Evolutionary conservation across 1,139 yeast genomes (phyloP), one percentile per base, ranked within the genome.

Genomic region (Diutina sp.): DNA sequence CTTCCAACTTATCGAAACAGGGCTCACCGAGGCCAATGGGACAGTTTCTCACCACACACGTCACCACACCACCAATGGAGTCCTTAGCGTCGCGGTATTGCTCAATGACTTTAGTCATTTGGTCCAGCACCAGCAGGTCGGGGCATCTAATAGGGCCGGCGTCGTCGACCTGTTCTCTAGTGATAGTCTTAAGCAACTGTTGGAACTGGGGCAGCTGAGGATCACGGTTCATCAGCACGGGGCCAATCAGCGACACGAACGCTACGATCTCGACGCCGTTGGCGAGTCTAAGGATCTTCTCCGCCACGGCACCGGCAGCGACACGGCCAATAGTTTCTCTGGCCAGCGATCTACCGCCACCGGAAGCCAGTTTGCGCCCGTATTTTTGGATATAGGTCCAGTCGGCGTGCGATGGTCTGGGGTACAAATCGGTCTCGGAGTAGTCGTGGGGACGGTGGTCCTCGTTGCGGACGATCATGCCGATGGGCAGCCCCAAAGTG

Each of bases 291-390:
- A 93, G 79, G 63, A 90, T 84, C 73, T 90, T 91, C 70, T 93
- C 99, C 53, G 99, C 99, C 70, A 93, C 85, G 58, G 97, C 98
- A 63, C 98, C 98, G 14, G 98, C 99, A 55, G 99, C 99, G 56
- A 93, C 99, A 69, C 99, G 82, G 57, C 98, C 99, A 64, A 95
- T 93, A 56, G 99, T 93, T 72, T 93, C 99, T 72, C 99, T 84
- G 12, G 99, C 99, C 51, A 95, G 85, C 28, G 97, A 87, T 68
- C 99, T 83, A 60, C 99, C 99, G 65, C 99, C 99, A 56, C 99
- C 99, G 54, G 95, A 86, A 7, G 96, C 82, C 11, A 97, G 95
- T 73, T 93, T 91, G 65, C 83, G 79, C 46, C 97, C 97, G 73
- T 93, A 93, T 72, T 93, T 93, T 62, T 82, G 79, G 66, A 89